These are phyloP conservation scores for Macrolepiota albuminosa DNA, from an alignment of 768 basidiomycete genomes.

Conservation along the genomic window DNA sequence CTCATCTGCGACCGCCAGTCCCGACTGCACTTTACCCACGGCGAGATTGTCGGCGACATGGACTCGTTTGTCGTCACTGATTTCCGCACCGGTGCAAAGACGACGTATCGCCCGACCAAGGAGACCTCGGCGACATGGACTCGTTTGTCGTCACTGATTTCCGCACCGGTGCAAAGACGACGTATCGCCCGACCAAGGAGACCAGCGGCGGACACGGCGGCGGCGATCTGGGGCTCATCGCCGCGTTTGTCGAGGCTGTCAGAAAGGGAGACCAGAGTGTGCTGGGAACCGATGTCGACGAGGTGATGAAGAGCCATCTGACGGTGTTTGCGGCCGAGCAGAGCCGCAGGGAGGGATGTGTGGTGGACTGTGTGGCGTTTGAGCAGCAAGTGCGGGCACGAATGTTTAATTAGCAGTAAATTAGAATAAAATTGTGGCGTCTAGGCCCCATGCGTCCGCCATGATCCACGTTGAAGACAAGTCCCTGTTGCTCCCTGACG, in stretches of 20 bases:
- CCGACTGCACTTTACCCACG: slow-evolving; percentile 79
- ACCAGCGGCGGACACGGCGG: slow-evolving; percentile 75
- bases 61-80: slow-evolving; percentile 67
- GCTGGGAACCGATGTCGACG: slow-evolving; percentile 62
- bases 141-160: slow-evolving; percentile 78
- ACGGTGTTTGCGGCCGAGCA: slow-evolving; percentile 87
- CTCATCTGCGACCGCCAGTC: slow-evolving; percentile 80
- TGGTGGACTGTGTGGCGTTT: slow-evolving; percentile 68
- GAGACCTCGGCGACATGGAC: slow-evolving; percentile 73
- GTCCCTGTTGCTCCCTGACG: slow-evolving; percentile 32
- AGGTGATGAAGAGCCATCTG: slow-evolving; percentile 74
- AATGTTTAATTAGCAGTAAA: not conserved
- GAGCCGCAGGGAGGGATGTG: slow-evolving; percentile 61
- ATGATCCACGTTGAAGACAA: slow-evolving; percentile 33
- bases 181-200: slow-evolving; percentile 44
- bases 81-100: slow-evolving; percentile 55
- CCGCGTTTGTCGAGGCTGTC: slow-evolving; percentile 74
- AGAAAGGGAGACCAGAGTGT: slow-evolving; percentile 53
- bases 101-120: slow-evolving; percentile 39
- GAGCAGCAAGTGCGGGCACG: slow-evolving; percentile 43
- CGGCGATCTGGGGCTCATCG: slow-evolving; percentile 74
- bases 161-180: slow-evolving; percentile 43
- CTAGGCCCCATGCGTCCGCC: not conserved
- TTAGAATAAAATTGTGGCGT: too few species aligned
- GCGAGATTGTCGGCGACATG: slow-evolving; percentile 91